These are phyloP conservation scores for Exobasidium cylindrosporum DNA, from an alignment of 1,284 basidiomycete species.

Conservation along the genomic window DNA sequence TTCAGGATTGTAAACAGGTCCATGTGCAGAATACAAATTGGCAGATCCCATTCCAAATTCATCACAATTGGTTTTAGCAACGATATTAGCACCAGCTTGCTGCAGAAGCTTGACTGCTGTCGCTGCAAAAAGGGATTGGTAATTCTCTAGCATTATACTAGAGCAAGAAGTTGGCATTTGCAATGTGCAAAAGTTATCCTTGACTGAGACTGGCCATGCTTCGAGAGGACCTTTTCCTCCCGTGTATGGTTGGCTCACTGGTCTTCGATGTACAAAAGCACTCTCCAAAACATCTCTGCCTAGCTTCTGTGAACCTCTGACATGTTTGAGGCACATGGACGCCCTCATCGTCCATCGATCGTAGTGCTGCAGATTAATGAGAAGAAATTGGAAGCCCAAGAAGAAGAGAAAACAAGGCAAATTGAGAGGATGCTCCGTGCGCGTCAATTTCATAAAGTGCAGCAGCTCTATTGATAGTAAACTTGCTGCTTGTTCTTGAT, in stretches of 20 bases:
- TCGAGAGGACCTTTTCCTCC: constrained; percentile 22
- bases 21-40: constrained; percentile 42
- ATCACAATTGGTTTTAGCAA: constrained; percentile 92
- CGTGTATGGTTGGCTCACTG: neutral
- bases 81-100: constrained; percentile 67
- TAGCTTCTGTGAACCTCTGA: too few relatives aligned
- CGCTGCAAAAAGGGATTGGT: constrained; percentile 78
- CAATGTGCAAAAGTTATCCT: constrained; percentile 46
- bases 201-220: constrained; percentile 44
- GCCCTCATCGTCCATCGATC: too few relatives aligned
- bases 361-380: too few relatives aligned
- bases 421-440: too few relatives aligned
- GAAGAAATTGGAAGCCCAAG: too few relatives aligned
- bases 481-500: too few relatives aligned
- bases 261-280: neutral
- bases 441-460: too few relatives aligned
- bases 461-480: neutral
- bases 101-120: constrained; percentile 72
- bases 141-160: constrained; percentile 56
- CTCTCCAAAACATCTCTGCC: neutral
- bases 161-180: constrained; percentile 36
- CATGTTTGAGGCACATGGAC: too few relatives aligned
- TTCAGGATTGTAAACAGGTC: constrained; percentile 42
- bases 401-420: too few relatives aligned
- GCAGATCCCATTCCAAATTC: constrained; percentile 90